A percentile compares a stretch with the other conserved stretches of the same genome.
Evolutionary conservation across 2,329 filamentous ascomycete genomes (phyloP).

Genomic region (Coleophoma crateriformis): DNA sequence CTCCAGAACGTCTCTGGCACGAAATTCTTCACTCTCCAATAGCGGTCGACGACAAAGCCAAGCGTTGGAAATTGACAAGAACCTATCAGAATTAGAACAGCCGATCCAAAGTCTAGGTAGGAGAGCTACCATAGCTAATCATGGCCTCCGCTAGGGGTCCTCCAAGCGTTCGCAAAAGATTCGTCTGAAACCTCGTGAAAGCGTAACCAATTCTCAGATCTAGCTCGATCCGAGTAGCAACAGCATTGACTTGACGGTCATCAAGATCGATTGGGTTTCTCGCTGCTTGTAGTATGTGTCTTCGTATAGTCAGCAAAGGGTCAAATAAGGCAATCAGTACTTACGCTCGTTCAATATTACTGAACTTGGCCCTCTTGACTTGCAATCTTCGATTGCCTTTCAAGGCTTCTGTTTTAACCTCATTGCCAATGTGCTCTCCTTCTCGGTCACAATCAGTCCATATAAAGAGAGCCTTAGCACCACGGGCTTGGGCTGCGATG

Average conservation of each 20-base stretch:
- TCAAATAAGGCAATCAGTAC: slow-evolving; percentile 23
- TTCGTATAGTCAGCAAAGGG: slow-evolving; percentile 26
- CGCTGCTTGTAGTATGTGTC: slow-evolving; percentile 82
- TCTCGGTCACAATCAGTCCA: slow-evolving; percentile 99
- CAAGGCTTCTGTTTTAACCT: slow-evolving; percentile 77
- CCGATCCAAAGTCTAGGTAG: background rate
- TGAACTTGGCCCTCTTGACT: slow-evolving; percentile 84
- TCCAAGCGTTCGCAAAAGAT: slow-evolving; percentile 68
- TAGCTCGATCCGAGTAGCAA: slow-evolving; percentile 83
- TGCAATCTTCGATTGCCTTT: slow-evolving; percentile 69
- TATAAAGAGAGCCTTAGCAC: slow-evolving; percentile 75
- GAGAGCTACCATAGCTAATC: slow-evolving; percentile 70
- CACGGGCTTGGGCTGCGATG: slow-evolving; percentile 71
- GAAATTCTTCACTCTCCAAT: slow-evolving; percentile 91
- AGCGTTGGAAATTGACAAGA: slow-evolving; percentile 97
- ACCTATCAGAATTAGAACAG: slow-evolving; percentile 31
- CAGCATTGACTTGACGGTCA: slow-evolving; percentile 80
- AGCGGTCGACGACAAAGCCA: slow-evolving; percentile 94
- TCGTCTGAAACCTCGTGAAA: slow-evolving; percentile 84
- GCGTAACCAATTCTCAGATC: slow-evolving; percentile 89
- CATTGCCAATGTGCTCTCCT: slow-evolving; percentile 91
- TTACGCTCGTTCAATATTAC: slow-evolving; percentile 88
- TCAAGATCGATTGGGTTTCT: slow-evolving; percentile 73
- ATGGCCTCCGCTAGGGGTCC: slow-evolving; percentile 57
- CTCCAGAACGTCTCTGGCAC: slow-evolving; percentile 89